phyloP scores from a whole-genome alignment of 768 basidiomycete species.

The Sporobolomyces pararoseus region DNA sequence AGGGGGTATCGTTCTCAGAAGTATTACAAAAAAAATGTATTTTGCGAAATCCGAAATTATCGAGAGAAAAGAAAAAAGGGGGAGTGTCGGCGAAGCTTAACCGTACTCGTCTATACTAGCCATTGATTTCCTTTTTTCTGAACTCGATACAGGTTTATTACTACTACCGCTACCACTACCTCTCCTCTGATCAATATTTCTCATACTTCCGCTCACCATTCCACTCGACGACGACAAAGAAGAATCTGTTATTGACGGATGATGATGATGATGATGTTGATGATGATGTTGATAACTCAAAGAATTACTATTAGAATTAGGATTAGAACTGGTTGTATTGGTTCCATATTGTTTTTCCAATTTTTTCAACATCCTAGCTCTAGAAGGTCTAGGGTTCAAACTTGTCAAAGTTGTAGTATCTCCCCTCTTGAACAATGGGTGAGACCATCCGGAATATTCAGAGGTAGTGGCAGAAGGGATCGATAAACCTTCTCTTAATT shows the following conservation, averaged over 20 bases:
- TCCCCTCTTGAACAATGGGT: constrained; percentile 5
- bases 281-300: too few species aligned
- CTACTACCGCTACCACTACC: not conserved
- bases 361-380: constrained; percentile 20
- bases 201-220: not conserved
- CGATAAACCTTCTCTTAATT: constrained; percentile 13
- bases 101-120: constrained; percentile 1
- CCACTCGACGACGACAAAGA: too few species aligned
- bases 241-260: too few species aligned
- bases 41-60: too few species aligned
- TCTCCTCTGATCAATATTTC: not conserved
- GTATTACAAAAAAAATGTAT: too few species aligned
- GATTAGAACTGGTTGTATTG: not conserved
- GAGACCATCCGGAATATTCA: constrained; percentile 22
- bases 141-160: not conserved
- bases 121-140: not conserved
- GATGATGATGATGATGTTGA: too few species aligned
- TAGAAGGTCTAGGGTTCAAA: constrained; percentile 17
- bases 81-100: too few species aligned
- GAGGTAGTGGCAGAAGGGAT: constrained; percentile 3
- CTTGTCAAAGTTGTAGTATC: not conserved
- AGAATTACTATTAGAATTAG: too few species aligned
- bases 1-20: too few species aligned
- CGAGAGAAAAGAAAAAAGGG: too few species aligned
- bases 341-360: constrained; percentile 18